Base-by-base conservation (phyloP, 2,329 filamentous ascomycete species). In the Leptographium flavum region DNA sequence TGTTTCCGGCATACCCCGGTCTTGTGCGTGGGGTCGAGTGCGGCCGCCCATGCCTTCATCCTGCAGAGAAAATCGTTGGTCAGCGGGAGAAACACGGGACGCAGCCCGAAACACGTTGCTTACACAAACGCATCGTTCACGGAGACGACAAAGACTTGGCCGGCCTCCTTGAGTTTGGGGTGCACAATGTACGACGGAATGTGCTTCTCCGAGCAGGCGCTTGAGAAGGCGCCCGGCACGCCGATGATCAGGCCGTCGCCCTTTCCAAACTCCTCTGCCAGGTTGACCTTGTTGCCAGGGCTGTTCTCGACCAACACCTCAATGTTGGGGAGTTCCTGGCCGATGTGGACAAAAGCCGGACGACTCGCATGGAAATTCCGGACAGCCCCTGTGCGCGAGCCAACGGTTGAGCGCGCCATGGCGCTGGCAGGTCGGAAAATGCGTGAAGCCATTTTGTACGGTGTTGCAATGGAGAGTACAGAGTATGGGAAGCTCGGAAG, bases 51-150 rank as follows among this genome's bases (percentile, higher is more conserved):
- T 5, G 87, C 88, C 64, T 93, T 93, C 75, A 88, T 94, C 39
- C 86, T 92, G 17, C 21, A 23, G 39, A 17, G 9, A 14, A 10
- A 14, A n/a, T 17, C 6, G n/a, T 13, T 2, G 19, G 14, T 21
- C 14, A 39, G n/a, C 25, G 3, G 23, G 23, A 37, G 7, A n/a
- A n/a, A 27, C 11, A 10, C n/a, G 17, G 33, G 39, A 37, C 39
- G 40, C 25, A 23, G 8, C 3, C n/a, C 5, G n/a, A 27, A 6
- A 4, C 28, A 7, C 28, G 30, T 37, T 39, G 66, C 83, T 65
- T 70, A 93, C 84, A 94, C 88, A 61, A 95, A 95, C 19, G 87
- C 77, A 61, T 96, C 90, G 60, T 96, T 96, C 59, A 95, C 88
- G 15, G 84, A 80, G 46, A 96, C 79, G 35, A 96, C 86, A 57